Percentiles rank a stretch among this genome's conserved stretches.
Evolutionary conservation across 2,329 filamentous ascomycete species (phyloP).

Genomic region (Arthrinium phaeospermum): DNA sequence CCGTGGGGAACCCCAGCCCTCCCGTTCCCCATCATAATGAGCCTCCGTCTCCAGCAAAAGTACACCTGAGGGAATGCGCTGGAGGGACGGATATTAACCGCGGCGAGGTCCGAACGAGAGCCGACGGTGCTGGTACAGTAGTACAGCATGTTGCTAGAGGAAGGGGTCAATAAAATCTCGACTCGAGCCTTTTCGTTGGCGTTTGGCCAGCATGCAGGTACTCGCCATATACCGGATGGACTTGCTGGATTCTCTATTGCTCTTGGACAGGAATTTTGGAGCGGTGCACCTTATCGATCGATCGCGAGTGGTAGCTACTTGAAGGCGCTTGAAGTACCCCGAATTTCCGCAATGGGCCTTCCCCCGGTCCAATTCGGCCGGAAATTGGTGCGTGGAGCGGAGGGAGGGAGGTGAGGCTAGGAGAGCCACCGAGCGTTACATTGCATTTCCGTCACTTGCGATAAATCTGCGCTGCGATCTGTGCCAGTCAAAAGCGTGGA

Average conservation of each 20-base stretch:
- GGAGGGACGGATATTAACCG: neutral
- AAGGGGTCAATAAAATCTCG: neutral
- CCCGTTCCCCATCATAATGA: slow-evolving; percentile 12
- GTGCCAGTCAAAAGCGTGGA: neutral
- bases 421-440: slow-evolving; percentile 14
- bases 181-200: neutral
- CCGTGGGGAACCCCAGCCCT: slow-evolving; percentile 10
- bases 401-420: neutral
- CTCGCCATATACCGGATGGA: neutral
- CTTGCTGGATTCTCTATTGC: neutral
- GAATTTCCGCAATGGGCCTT: neutral
- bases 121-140: neutral
- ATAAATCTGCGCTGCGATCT: slow-evolving; percentile 15
- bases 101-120: slow-evolving; percentile 11
- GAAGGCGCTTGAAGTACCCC: neutral
- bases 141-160: neutral
- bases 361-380: slow-evolving; percentile 14
- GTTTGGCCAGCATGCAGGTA: neutral
- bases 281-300: neutral
- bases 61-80: neutral
- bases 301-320: neutral
- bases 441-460: slow-evolving; percentile 15
- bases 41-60: neutral
- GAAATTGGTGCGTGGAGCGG: slow-evolving; percentile 14
- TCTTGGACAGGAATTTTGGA: neutral